Base-by-base conservation (phyloP, 495 filamentous ascomycete species). In the Cercophora samala region DNA sequence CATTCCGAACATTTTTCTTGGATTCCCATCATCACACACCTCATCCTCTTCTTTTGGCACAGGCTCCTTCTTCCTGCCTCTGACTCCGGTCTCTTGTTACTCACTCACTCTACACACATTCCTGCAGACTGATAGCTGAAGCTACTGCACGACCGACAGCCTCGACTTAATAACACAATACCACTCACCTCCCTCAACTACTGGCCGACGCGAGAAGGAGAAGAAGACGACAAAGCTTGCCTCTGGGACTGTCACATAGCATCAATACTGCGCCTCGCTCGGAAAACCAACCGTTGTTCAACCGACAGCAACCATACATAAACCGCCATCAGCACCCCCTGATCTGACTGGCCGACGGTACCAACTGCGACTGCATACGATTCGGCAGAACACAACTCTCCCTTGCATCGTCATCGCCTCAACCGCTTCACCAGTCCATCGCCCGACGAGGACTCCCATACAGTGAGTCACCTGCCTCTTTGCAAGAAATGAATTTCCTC, bases 391-490 rank as follows among this genome's bases (percentile, higher is more conserved):
- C 69, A 69, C 64, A 70, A 68, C 64, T 66, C 72, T 70, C 68
- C 64, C 63, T 70, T 75, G 77, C 70, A 76, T 74, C 77, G 11
- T 46, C n/a, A 56, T 23, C 53, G 53, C 53, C n/a, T 56, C 53
- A 56, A 56, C 53, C 53, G 53, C n/a, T 56, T 76, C 72, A 70
- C 73, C 77, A 81, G 78, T 80, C 73, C 67, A 65, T 62, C 52
- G 32, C 24, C 70, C 68, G 72, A 68, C 73, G 70, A 68, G 69
- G 69, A 68, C 64, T 70, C 72, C 63, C 42, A 74, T 73, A 73
- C 72, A 72, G 77, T 82, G 78, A 80, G 80, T 82, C 80, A 81
- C 76, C 64, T 64, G 66, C 66, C 69, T 68, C 66, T 66, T 66
- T 68, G 24, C 65, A 24, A 64, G 62, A 64, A 64, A 55, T 59